Conservation (phyloP, 2,329 filamentous ascomycete genomes). For the Pestalotiopsis sp. region DNA sequence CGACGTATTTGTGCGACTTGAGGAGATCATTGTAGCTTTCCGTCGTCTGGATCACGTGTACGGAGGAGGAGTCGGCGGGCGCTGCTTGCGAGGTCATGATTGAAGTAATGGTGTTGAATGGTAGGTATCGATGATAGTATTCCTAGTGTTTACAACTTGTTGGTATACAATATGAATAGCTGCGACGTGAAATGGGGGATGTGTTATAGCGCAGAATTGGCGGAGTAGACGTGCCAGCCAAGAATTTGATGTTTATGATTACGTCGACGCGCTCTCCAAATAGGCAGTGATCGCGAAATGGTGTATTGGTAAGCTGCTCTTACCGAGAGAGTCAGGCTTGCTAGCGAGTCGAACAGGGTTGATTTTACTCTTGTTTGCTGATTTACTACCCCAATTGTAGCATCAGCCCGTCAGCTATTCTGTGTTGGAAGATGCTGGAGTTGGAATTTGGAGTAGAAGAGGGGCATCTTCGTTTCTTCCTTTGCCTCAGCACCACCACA, state of each 20-base stretch:
- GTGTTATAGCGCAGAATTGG: neutral
- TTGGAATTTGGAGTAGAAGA: no score
- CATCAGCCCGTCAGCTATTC: no score
- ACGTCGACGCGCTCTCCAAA: neutral
- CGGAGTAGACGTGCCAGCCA: neutral
- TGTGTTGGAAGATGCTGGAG: no score
- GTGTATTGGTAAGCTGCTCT: neutral
- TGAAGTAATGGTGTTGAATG: neutral
- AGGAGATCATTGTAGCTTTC: constrained; percentile 58
- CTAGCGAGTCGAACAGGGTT: neutral
- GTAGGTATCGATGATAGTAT: no score
- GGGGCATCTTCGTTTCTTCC: no score
- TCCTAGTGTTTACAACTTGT: neutral
- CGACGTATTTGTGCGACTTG: constrained; percentile 54
- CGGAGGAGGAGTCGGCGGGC: neutral
- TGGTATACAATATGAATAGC: neutral
- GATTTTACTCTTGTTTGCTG: no score
- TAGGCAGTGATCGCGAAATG: neutral
- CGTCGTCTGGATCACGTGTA: neutral
- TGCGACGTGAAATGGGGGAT: neutral
- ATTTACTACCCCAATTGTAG: no score
- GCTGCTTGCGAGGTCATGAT: neutral
- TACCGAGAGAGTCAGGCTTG: neutral
- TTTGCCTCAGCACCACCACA: no score
- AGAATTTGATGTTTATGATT: neutral